Base-by-base conservation (phyloP, 805 yeast species). In the Yarrowia osloensis region DNA sequence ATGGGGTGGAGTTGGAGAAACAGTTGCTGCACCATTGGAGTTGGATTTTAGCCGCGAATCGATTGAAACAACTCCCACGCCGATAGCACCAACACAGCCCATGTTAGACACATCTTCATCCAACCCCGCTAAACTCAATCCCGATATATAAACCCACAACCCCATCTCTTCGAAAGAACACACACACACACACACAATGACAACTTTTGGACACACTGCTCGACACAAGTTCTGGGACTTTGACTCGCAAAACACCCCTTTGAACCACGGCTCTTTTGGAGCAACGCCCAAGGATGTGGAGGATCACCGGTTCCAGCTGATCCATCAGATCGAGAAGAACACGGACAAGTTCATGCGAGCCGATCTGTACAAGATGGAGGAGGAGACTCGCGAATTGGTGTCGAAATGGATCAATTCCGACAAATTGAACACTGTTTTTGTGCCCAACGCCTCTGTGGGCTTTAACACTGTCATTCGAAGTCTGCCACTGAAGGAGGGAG, bases 241-340 rank as follows among this genome's bases (percentile, higher is more conserved):
- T 11, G 82, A 76, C 31, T 71, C 78, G 0, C 79, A 74, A 2
- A 78, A 79, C 9, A 73, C 74, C 3, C 83, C 84, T 13, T 81
- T 87, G 50, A 88, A 88, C 74, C 87, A 87, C 72, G 91, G 91
- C 4, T 83, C 89, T 0, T 88, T 75, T 71, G 92, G 91, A 0
- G 76, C 82, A 0, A 78, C 83, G 1, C 89, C 91, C 0, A 77
- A 73, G 7, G 76, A 79, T 3, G 85, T 87, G 2, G 70, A 79
- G 22, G 81, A 81, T 0, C 76, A 74, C 13, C 81, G 76, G 68
- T 68, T 75, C 29, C 70, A 75, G 54, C 71, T 71, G 21, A 63
- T 76, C 29, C 68, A 76, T 26, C 68, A 74, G 49, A 78, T 78
- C 40, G 72, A 74, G 26, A 65, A 68, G 6, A 81, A 77, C 69